A percentile compares a stretch with the other conserved stretches of the same genome.
Evolutionary conservation across 192 early-diverging fungal species (phyloP).

Genomic region (Coemansia pectinata): DNA sequence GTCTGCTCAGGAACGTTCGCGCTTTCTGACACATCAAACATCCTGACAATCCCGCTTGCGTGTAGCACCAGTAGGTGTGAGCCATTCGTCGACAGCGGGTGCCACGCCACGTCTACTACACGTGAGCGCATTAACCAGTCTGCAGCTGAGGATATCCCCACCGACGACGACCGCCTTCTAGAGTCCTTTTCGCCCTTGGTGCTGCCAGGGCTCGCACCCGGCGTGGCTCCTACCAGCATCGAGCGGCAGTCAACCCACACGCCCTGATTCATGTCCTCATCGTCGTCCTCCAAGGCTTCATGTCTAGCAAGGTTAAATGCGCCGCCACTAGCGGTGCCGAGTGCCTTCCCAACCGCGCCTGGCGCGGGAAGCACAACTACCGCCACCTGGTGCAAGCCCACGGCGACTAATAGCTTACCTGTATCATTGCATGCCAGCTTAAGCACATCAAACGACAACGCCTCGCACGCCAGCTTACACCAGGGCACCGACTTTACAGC

Average conservation of each 20-base stretch:
- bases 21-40: slow-evolving; percentile 70
- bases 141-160: slow-evolving; percentile 20
- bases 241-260: slow-evolving; percentile 43
- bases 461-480: slow-evolving; percentile 42
- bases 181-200: background rate
- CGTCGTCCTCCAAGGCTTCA: slow-evolving; percentile 11
- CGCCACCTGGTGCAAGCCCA: slow-evolving; percentile 61
- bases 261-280: slow-evolving; percentile 2
- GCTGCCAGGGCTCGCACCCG: slow-evolving; percentile 1
- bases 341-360: slow-evolving; percentile 24
- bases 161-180: slow-evolving; percentile 17
- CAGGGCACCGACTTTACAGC: slow-evolving; percentile 39
- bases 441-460: slow-evolving; percentile 60
- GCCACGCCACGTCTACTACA: slow-evolving; percentile 75
- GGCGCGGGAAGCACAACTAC: slow-evolving; percentile 60
- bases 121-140: slow-evolving; percentile 46
- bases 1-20: slow-evolving; percentile 68
- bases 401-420: slow-evolving; percentile 63
- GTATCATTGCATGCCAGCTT: slow-evolving; percentile 57
- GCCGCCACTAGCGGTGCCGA: slow-evolving; percentile 17
- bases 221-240: slow-evolving; percentile 23
- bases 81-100: slow-evolving; percentile 69
- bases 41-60: slow-evolving; percentile 63
- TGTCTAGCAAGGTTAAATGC: slow-evolving; percentile 37
- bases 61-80: slow-evolving; percentile 72